Base-by-base conservation (phyloP, 306 rosid genomes). In the Lathyrus tuberosus region DNA sequence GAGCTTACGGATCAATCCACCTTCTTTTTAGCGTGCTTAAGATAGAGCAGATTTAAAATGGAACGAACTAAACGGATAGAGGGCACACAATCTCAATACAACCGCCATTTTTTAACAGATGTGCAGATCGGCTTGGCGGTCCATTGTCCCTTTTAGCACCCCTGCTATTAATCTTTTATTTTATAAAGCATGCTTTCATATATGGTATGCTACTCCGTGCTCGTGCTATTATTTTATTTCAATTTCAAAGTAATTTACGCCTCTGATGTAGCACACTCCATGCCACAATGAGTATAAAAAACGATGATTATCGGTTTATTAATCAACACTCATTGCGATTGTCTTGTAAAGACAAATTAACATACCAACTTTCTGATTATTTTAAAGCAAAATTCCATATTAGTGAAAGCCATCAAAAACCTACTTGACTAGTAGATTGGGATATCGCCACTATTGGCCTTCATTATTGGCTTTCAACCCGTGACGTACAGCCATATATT, bases 251-350 rank as follows among this genome's bases (percentile, higher is more conserved):
- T 54, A 77, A 65, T 77, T n/a, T 62, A 13, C 38, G 73, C 15
- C 13, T 64, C 64, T 64, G 56, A 71, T 33, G 31, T 17, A 65
- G 77, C 73, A 44, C 69, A 46, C 69, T 26, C 52, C 80, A 42
- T 48, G 59, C 75, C 81, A 72, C 24, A 44, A 72, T 71, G 65
- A 76, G 46, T 61, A 31, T 5, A 30, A 82, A 77, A 77, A 77
- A 67, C 17, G 64, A 75, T 37, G 53, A 63, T 62, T 26, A 41
- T 53, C 14, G 14, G 78, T 78, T 77, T 43, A 46, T 66, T 70
- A 5, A 64, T 59, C 41, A 70, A 65, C 62, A 28, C 65, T 60
- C 78, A 59, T 46, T 62, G 46, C 41, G 64, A 24, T 53, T 24
- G 47, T 42, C 51, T 35, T 37, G 18, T 44, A 40, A 62, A 17